Base-by-base conservation (phyloP, 2,329 filamentous ascomycete species). In the Penicillium digitatum region DNA sequence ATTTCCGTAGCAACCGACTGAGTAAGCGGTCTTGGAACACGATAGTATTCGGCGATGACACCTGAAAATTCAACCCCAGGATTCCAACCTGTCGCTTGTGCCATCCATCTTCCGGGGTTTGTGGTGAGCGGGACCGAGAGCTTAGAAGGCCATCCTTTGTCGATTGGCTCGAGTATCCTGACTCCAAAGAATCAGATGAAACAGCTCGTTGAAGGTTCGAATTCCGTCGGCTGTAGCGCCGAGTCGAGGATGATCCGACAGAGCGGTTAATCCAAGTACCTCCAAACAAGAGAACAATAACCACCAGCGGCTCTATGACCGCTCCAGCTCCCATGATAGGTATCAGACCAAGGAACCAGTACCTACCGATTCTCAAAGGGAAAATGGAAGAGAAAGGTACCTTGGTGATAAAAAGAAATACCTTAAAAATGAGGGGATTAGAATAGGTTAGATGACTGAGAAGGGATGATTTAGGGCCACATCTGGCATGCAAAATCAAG, bases 1-100 rank as follows among this genome's bases (percentile, higher is more conserved):
- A 83, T 66, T 82, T 86, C 54, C 78, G 78, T 14, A 90, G 78
- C 34, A 90, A 62, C 5, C 86, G 79, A 67, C 84, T 87, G 48
- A 88, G 74, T 12, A 86, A 72, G 44, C 82, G 80, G 57, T 82
- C 78, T 59, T 80, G 78, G 65, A 86, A 87, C 7, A 82, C 74
- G 37, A 75, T 74, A 1, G 85, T 87, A 68, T 88, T 86, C 2
- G 86, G 85, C 18, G 82, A 82, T 6, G 75, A 75, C 20, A 87
- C 75, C 31, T 78, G 73, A 44, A 68, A 77, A 48, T 69, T 74
- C 61, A 77, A 75, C 1, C 74, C 74, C 31, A 80, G 72, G 8
- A 84, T 55, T 5, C 72, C 63, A 32, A 85, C 57, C 46, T 77
- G 72, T 52, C 83, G 72, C 63, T 74, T 77, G 60, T 78, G 74